Evolutionary conservation across 1,284 basidiomycete genomes (phyloP).

Genomic region (Heterobasidion occidentale): DNA sequence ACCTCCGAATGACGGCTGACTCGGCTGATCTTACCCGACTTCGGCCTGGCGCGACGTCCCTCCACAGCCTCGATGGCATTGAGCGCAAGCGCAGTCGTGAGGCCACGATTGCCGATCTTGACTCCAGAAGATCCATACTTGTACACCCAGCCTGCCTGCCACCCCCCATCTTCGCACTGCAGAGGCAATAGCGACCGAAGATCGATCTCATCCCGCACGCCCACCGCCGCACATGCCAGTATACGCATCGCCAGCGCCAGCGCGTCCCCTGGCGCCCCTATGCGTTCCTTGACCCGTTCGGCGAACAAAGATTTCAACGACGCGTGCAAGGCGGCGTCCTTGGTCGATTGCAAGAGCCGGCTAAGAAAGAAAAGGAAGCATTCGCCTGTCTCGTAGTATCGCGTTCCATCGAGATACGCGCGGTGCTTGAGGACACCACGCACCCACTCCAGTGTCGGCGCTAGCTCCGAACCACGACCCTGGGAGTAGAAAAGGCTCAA

Average conservation of each 20-base stretch:
- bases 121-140: constrained; percentile 37
- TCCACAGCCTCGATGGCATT: constrained; percentile 17
- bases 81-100: constrained; percentile 30
- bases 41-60: not conserved
- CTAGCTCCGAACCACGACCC: constrained; percentile 38
- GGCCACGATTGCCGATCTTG: constrained; percentile 38
- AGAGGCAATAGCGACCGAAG: constrained; percentile 30
- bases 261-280: constrained; percentile 41
- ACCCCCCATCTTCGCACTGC: constrained; percentile 43
- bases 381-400: constrained; percentile 48
- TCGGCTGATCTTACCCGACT: not conserved
- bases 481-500: constrained; percentile 41
- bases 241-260: constrained; percentile 39
- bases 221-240: constrained; percentile 31
- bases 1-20: not conserved
- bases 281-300: constrained; percentile 39
- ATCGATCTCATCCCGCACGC: constrained; percentile 34
- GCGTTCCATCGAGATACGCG: constrained; percentile 47
- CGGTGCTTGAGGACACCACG: constrained; percentile 39
- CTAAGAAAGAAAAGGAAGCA: constrained; percentile 46
- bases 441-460: constrained; percentile 42
- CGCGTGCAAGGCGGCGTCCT: constrained; percentile 25
- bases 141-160: constrained; percentile 42
- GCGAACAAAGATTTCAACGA: constrained; percentile 30
- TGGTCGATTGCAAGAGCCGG: constrained; percentile 32